Percentiles rank a stretch among this genome's conserved stretches.
Conservation (phyloP, 495 filamentous ascomycete species). For the Cercophora newfieldiana region DNA sequence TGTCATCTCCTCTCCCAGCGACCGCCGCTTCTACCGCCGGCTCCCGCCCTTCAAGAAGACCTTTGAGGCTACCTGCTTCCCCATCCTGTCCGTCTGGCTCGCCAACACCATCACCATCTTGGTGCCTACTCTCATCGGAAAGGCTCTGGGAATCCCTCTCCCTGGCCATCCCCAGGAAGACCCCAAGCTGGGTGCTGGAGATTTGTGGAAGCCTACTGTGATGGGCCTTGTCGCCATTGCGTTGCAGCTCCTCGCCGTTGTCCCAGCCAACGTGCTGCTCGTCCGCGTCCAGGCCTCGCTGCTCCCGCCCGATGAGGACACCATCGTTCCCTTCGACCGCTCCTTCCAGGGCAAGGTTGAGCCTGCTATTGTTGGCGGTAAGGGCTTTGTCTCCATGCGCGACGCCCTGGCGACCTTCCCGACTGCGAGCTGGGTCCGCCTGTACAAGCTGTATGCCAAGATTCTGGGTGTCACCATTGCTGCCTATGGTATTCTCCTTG, state of each 20-base stretch:
- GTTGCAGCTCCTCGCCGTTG: conserved; percentile 36
- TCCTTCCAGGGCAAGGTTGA: conserved; percentile 50
- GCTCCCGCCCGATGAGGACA: conserved; percentile 48
- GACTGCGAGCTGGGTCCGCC: conserved; percentile 61
- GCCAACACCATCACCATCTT: conserved; percentile 27
- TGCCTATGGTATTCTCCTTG: conserved; percentile 47
- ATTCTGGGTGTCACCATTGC: conserved; percentile 44
- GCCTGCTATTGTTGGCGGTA: conserved; percentile 65
- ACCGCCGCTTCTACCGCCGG: conserved; percentile 42
- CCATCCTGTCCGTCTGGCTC: conserved; percentile 38
- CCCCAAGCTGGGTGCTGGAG: conserved; percentile 22
- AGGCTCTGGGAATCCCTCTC: conserved; percentile 31
- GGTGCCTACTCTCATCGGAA: conserved; percentile 31
- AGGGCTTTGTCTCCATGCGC: conserved; percentile 63
- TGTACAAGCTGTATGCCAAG: conserved; percentile 70
- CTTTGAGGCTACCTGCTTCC: conserved; percentile 45
- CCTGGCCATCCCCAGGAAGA: conserved; percentile 20
- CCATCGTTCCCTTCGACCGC: conserved; percentile 54
- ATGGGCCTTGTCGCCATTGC: conserved; percentile 30
- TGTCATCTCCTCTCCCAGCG: conserved; percentile 43
- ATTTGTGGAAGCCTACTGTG: conserved; percentile 36
- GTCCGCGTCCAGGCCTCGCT: conserved; percentile 52
- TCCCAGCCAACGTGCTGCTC: conserved; percentile 47
- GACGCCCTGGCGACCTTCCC: conserved; percentile 74
- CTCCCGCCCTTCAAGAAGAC: conserved; percentile 45